phyloP scores from a whole-genome alignment of 2,329 filamentous ascomycete genomes.

The Cucurbitaria berberidis region DNA sequence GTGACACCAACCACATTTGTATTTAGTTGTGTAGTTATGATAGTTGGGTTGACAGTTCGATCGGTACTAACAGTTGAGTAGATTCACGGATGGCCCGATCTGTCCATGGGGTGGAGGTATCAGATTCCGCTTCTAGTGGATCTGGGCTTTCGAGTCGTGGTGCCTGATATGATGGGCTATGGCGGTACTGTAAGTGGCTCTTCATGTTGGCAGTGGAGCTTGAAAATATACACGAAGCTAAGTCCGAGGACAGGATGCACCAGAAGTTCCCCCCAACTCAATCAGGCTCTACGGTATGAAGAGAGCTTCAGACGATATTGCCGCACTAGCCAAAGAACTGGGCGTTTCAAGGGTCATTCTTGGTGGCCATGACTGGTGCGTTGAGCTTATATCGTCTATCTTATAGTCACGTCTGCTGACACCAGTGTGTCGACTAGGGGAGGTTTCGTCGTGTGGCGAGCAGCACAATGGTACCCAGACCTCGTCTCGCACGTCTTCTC shows the following conservation, averaged over 20 bases:
- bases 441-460: constrained; percentile 75
- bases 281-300: constrained; percentile 72
- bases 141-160: constrained; percentile 78
- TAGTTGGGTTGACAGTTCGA: background rate
- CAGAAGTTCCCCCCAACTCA: constrained; percentile 64
- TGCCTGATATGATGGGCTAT: constrained; percentile 87
- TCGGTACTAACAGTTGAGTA: constrained; percentile 23
- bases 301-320: constrained; percentile 73
- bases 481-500: constrained; percentile 77
- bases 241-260: constrained; percentile 46
- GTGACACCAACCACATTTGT: background rate
- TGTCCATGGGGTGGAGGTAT: constrained; percentile 85
- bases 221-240: constrained; percentile 9
- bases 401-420: background rate
- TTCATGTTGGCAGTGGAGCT: background rate
- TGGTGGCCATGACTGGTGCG: constrained; percentile 84
- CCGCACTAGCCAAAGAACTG: constrained; percentile 69
- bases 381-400: background rate
- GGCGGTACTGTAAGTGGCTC: constrained; percentile 66
- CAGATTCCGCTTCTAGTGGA: constrained; percentile 80
- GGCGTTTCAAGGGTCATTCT: constrained; percentile 70
- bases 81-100: constrained; percentile 83
- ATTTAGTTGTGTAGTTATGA: background rate
- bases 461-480: constrained; percentile 71
- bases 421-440: constrained; percentile 60